phyloP scores from a whole-genome alignment of 345 rosid species.

The Leavenworthia alabamica region DNA sequence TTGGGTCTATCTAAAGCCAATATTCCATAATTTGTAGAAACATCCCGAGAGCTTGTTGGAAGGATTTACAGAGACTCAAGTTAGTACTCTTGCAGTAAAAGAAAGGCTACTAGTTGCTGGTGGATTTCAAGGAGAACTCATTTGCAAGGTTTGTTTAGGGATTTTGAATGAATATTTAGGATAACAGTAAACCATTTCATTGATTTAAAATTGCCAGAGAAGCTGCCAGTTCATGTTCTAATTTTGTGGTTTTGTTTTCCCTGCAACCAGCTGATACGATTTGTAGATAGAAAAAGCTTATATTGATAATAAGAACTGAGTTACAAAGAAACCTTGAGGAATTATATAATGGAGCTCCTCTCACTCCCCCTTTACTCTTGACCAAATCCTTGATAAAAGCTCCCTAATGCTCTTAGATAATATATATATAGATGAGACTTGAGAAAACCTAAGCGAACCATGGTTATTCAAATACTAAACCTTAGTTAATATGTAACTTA shows the following conservation, averaged over 20 bases:
- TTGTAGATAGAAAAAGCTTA: too few species aligned
- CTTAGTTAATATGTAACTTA: too few species aligned
- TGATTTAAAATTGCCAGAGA: background rate
- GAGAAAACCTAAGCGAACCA: too few species aligned
- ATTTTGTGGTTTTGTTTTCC: background rate
- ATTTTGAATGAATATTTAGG: background rate
- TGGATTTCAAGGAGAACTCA: conserved; percentile 78
- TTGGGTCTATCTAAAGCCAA: conserved; percentile 4
- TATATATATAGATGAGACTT: too few species aligned
- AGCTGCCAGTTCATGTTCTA: background rate
- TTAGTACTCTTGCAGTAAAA: conserved; percentile 70
- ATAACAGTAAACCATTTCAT: background rate
- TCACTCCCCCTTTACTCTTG: too few species aligned
- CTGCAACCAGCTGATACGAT: too few species aligned
- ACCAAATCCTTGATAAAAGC: too few species aligned
- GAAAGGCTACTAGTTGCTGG: conserved; percentile 71
- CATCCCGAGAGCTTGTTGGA: conserved; percentile 68
- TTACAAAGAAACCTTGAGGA: too few species aligned
- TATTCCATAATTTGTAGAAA: conserved; percentile 36
- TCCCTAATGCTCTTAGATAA: too few species aligned
- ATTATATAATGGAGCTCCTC: too few species aligned
- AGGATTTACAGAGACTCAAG: conserved; percentile 75
- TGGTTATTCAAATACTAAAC: too few species aligned
- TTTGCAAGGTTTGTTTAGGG: conserved; percentile 52
- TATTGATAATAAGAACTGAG: too few species aligned